Conservation (phyloP, 371 early-diverging fungal species). For the Actinomortierella wolfii region DNA sequence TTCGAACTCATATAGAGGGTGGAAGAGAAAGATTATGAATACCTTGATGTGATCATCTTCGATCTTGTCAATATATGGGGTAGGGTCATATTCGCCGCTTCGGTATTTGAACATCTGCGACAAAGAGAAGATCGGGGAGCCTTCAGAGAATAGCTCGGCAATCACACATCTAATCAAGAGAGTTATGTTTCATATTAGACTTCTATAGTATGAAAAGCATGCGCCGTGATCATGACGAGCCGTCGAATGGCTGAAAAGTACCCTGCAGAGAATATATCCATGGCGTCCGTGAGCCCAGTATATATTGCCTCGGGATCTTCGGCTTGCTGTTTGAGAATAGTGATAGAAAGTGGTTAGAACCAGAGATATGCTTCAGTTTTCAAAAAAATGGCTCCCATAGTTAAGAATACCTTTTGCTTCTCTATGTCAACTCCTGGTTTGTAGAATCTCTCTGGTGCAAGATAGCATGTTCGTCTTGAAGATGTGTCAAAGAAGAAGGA, state of each 20-base stretch:
- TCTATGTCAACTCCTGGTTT: slow-evolving; percentile 70
- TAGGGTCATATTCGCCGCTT: slow-evolving; percentile 76
- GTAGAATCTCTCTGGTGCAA: slow-evolving; percentile 96
- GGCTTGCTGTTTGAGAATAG: slow-evolving; percentile 7
- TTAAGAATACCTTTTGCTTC: slow-evolving; percentile 51
- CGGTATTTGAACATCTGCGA: slow-evolving; percentile 91
- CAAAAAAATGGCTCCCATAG: neutral
- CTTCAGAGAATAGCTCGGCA: slow-evolving; percentile 93
- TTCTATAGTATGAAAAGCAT: neutral
- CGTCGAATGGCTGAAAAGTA: slow-evolving; percentile 31
- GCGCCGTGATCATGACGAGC: neutral
- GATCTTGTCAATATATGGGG: slow-evolving; percentile 72
- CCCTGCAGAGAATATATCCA: slow-evolving; percentile 97
- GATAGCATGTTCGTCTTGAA: slow-evolving; percentile 84
- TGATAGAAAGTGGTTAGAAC: neutral
- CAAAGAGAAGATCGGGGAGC: slow-evolving; percentile 85
- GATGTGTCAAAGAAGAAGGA: slow-evolving; percentile 94
- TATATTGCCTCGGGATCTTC: slow-evolving; percentile 29
- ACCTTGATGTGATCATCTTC: slow-evolving; percentile 80
- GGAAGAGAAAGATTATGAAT: too few species aligned
- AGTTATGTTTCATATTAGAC: neutral
- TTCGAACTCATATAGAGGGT: too few species aligned
- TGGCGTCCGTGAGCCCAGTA: slow-evolving; percentile 69
- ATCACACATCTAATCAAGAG: slow-evolving; percentile 78
- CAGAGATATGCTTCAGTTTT: neutral